Evolutionary conservation across 192 early-diverging fungal genomes (phyloP).

Genomic region (Chytriomyces hyalinus): DNA sequence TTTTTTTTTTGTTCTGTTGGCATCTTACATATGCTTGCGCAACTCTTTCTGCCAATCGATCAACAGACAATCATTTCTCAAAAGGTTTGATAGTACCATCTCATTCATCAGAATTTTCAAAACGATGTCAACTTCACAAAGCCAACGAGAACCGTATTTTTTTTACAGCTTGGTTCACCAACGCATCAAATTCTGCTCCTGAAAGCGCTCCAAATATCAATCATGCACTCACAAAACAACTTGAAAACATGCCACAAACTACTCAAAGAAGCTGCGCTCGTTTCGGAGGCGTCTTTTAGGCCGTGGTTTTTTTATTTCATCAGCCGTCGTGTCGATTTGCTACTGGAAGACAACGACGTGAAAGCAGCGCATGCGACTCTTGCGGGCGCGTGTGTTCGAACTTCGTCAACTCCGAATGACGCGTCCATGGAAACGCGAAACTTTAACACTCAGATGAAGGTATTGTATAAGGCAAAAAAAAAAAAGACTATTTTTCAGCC

Average conservation of each 20-base stretch:
- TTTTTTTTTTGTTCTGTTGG: too few species aligned
- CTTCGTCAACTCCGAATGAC: constrained; percentile 7
- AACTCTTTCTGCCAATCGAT: too few species aligned
- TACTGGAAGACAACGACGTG: not conserved
- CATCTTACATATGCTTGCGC: too few species aligned
- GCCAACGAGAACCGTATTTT: not conserved
- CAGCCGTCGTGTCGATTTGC: constrained; percentile 2
- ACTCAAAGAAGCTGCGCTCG: not conserved
- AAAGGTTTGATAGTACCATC: not conserved
- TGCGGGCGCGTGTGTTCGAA: not conserved
- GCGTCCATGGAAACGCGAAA: not conserved
- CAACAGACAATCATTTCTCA: not conserved
- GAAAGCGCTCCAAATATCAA: not conserved
- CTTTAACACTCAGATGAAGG: not conserved
- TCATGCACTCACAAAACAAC: not conserved
- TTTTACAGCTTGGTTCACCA: not conserved
- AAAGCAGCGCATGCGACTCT: constrained; percentile 8
- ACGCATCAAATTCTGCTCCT: not conserved
- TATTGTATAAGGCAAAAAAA: not conserved
- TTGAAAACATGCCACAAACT: not conserved
- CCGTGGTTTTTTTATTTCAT: not conserved
- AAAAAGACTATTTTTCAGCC: not conserved
- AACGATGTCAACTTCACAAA: not conserved
- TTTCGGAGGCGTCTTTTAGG: not conserved
- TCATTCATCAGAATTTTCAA: not conserved